Conservation (phyloP, 768 basidiomycete species). For the Omphalotus guepiniiformis region DNA sequence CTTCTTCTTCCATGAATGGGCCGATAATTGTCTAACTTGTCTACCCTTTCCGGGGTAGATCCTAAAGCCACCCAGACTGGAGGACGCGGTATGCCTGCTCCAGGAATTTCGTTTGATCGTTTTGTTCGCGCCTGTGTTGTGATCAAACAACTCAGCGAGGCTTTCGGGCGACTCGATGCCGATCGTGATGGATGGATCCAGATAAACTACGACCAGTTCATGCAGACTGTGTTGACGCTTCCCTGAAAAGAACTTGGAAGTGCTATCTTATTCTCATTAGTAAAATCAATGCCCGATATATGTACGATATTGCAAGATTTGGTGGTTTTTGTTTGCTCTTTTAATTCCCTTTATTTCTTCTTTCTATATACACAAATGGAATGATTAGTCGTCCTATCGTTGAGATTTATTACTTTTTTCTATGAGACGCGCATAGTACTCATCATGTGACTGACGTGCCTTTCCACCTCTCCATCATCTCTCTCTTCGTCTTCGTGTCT, state of each 20-base stretch:
- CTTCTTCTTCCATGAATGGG: background rate
- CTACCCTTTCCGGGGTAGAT: conserved; percentile 43
- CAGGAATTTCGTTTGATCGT: conserved; percentile 79
- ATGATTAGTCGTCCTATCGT: too few species aligned
- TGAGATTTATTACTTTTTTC: too few species aligned
- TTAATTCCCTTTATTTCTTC: too few species aligned
- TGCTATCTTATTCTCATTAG: too few species aligned
- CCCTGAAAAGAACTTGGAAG: conserved; percentile 37
- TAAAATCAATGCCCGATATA: too few species aligned
- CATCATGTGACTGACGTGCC: too few species aligned
- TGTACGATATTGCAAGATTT: too few species aligned
- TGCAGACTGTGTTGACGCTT: conserved; percentile 61
- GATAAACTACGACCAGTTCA: conserved; percentile 69
- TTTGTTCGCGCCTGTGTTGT: conserved; percentile 86
- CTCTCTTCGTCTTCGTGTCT: too few species aligned
- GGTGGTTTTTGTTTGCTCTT: too few species aligned
- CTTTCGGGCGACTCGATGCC: conserved; percentile 61
- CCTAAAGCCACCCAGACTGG: conserved; percentile 48
- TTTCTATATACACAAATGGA: too few species aligned
- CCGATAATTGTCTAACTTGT: conserved; percentile 10
- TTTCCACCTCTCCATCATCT: too few species aligned
- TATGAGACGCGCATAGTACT: too few species aligned
- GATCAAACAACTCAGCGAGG: conserved; percentile 72
- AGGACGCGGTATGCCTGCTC: conserved; percentile 27
- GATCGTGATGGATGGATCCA: conserved; percentile 70